Evolutionary conservation across 345 rosid species (phyloP).

Genomic region (Populus deltoides): DNA sequence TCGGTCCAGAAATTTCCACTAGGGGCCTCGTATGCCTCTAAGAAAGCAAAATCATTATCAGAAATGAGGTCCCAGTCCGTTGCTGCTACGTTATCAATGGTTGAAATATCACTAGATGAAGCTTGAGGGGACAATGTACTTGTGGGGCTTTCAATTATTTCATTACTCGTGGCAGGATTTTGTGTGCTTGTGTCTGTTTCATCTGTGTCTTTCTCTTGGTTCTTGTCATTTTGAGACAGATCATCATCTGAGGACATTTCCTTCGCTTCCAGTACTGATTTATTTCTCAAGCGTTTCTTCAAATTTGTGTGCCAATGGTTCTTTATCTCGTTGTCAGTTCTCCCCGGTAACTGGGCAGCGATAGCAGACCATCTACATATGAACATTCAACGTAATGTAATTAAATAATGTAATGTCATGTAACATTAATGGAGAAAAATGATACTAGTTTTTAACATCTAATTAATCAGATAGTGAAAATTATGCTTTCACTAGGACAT

Average conservation of each 20-base stretch:
- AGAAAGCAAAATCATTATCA: constrained; percentile 13
- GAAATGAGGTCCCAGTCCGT: not conserved
- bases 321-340: constrained; percentile 61
- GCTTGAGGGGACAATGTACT: constrained; percentile 15
- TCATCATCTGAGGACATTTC: not conserved
- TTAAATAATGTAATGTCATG: not conserved
- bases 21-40: constrained; percentile 18
- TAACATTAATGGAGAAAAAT: not conserved
- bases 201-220: constrained; percentile 5
- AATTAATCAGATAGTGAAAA: no score
- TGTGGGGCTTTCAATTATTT: constrained; percentile 24
- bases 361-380: constrained; percentile 54
- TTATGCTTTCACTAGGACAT: no score
- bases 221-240: not conserved
- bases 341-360: constrained; percentile 54
- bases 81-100: not conserved
- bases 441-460: no score
- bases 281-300: constrained; percentile 35
- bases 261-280: not conserved
- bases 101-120: constrained; percentile 17
- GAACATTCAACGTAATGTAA: not conserved
- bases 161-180: not conserved
- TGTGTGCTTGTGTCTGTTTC: not conserved
- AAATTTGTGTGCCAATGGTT: constrained; percentile 64
- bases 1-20: constrained; percentile 46